phyloP scores from a whole-genome alignment of 1,284 basidiomycete species.

The Singerocomus rubriflavus region DNA sequence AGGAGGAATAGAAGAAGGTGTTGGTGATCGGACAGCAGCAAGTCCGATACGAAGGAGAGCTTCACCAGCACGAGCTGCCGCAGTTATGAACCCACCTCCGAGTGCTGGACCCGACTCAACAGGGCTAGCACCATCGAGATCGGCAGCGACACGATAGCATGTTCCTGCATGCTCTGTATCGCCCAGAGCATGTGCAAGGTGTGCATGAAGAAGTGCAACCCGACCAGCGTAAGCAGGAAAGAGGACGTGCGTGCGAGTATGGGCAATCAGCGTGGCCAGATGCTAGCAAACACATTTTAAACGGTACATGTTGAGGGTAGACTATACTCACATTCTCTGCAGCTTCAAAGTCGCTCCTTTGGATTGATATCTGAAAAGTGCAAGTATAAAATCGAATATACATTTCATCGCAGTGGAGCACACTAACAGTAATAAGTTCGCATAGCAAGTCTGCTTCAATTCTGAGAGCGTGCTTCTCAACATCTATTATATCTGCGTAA shows the following conservation, averaged over 20 bases:
- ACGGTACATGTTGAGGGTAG: neutral
- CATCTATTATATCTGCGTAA: slow-evolving; percentile 45
- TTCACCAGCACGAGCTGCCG: slow-evolving; percentile 58
- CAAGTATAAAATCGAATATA: neutral
- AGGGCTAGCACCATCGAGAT: slow-evolving; percentile 36
- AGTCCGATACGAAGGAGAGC: slow-evolving; percentile 57
- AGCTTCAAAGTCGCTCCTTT: slow-evolving; percentile 63
- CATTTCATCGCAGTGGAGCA: slow-evolving; percentile 3
- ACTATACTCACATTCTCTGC: slow-evolving; percentile 45
- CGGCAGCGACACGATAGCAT: slow-evolving; percentile 61
- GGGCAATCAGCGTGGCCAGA: slow-evolving; percentile 55
- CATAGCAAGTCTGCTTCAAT: slow-evolving; percentile 69
- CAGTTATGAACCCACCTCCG: slow-evolving; percentile 49
- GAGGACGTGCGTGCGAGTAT: slow-evolving; percentile 53
- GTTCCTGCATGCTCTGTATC: slow-evolving; percentile 47
- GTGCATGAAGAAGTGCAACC: slow-evolving; percentile 65
- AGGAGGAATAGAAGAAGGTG: neutral
- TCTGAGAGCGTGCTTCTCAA: slow-evolving; percentile 50
- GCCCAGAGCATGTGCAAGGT: slow-evolving; percentile 62
- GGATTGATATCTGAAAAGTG: slow-evolving; percentile 49
- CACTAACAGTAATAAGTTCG: slow-evolving; percentile 57
- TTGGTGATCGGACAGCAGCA: slow-evolving; percentile 9
- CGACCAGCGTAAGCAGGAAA: slow-evolving; percentile 58
- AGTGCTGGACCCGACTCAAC: slow-evolving; percentile 12
- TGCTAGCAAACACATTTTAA: slow-evolving; percentile 34